phyloP scores from a whole-genome alignment of 2,329 filamentous ascomycete species.

The Sporothrix globosa region DNA sequence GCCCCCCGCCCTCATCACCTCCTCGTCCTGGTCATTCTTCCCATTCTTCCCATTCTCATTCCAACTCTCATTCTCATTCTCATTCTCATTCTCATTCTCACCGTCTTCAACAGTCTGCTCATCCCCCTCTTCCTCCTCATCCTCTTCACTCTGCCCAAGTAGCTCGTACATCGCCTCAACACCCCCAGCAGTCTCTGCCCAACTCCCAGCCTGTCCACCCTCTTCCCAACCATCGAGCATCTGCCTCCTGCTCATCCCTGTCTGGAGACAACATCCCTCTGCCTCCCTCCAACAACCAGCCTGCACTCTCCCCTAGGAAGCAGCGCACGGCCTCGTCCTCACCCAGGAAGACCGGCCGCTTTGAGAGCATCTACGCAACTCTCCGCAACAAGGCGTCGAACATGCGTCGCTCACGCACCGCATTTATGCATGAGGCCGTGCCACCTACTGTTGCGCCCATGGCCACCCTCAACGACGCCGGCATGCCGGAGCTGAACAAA shows the following conservation, averaged over 20 bases:
- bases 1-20: constrained; percentile 27
- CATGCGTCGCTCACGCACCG: constrained; percentile 35
- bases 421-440: constrained; percentile 29
- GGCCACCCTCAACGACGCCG: constrained; percentile 32
- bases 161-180: background rate
- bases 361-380: constrained; percentile 42
- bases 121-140: background rate
- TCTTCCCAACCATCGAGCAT: constrained; percentile 8
- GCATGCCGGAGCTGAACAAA: background rate
- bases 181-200: constrained; percentile 12
- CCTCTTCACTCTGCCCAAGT: constrained; percentile 32
- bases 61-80: constrained; percentile 1
- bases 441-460: constrained; percentile 35
- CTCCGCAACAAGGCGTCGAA: constrained; percentile 41
- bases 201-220: constrained; percentile 17
- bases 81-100: background rate
- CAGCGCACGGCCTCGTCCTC: constrained; percentile 28
- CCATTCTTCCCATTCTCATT: constrained; percentile 10
- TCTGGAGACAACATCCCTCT: constrained; percentile 18
- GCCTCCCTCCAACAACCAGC: constrained; percentile 4
- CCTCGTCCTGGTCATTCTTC: constrained; percentile 31
- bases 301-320: constrained; percentile 21
- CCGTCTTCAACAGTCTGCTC: constrained; percentile 33
- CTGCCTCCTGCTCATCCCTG: constrained; percentile 33
- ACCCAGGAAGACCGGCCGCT: constrained; percentile 39